These are phyloP conservation scores for Penicillium pulvis DNA, from an alignment of 495 filamentous ascomycete species.

Conservation along the genomic window DNA sequence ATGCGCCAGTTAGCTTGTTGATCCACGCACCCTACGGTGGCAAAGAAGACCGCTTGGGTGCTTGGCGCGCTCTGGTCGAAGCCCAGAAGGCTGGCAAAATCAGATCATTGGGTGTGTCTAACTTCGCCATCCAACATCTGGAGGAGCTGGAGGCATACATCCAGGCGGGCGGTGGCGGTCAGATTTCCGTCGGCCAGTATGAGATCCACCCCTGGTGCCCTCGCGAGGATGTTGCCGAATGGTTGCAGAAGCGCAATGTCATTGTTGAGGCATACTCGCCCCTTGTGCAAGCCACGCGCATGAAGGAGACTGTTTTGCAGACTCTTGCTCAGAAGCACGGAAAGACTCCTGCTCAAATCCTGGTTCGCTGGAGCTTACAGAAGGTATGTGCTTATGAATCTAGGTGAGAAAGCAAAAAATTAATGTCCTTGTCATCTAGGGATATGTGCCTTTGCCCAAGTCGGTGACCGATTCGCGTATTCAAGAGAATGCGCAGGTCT, in stretches of 20 bases:
- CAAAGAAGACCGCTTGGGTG: slow-evolving; percentile 48
- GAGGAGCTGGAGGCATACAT: slow-evolving; percentile 73
- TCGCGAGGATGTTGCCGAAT: slow-evolving; percentile 72
- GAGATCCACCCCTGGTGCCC: slow-evolving; percentile 91
- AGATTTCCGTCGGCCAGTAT: slow-evolving; percentile 82
- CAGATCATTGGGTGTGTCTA: slow-evolving; percentile 57
- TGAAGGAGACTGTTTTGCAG: slow-evolving; percentile 63
- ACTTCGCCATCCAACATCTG: slow-evolving; percentile 57
- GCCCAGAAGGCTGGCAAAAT: slow-evolving; percentile 55
- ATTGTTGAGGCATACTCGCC: slow-evolving; percentile 82
- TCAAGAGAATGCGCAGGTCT: slow-evolving; percentile 74
- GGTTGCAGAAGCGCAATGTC: slow-evolving; percentile 68
- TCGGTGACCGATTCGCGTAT: slow-evolving; percentile 62
- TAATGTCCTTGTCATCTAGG: slow-evolving; percentile 59
- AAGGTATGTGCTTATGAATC: slow-evolving; percentile 48
- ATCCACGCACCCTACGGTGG: slow-evolving; percentile 60
- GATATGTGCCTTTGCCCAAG: slow-evolving; percentile 65
- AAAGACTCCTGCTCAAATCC: slow-evolving; percentile 75
- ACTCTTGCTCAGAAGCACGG: slow-evolving; percentile 66
- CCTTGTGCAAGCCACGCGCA: slow-evolving; percentile 66
- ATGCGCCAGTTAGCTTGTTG: slow-evolving; percentile 37
- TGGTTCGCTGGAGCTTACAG: slow-evolving; percentile 87
- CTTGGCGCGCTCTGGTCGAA: slow-evolving; percentile 58
- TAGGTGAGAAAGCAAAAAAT: slow-evolving; percentile 36
- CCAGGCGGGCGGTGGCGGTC: slow-evolving; percentile 68